phyloP scores from a whole-genome alignment of 2,329 filamentous ascomycete species.

The Xenosphaeropsis pyriputrescens region DNA sequence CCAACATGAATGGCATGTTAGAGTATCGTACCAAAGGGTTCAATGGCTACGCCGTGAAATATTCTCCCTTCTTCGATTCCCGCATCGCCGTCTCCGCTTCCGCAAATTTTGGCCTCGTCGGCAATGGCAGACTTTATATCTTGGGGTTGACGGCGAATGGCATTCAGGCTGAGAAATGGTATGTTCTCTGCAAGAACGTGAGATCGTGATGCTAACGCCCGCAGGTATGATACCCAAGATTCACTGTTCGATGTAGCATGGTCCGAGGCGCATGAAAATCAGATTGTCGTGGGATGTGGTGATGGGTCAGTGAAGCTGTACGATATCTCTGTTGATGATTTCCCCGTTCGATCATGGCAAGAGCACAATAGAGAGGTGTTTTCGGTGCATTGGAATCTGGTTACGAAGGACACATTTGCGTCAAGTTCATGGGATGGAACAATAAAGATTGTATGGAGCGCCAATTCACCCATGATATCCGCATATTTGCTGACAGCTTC shows the following conservation, averaged over 20 bases:
- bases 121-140: slow-evolving; percentile 82
- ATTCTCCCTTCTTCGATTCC: slow-evolving; percentile 96
- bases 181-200: slow-evolving; percentile 9
- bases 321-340: slow-evolving; percentile 65
- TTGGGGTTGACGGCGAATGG: slow-evolving; percentile 72
- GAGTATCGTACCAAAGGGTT: slow-evolving; percentile 88
- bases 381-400: slow-evolving; percentile 81
- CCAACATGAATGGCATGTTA: slow-evolving; percentile 44
- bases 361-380: slow-evolving; percentile 93
- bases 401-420: slow-evolving; percentile 80
- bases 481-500: slow-evolving; percentile 2
- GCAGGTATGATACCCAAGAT: slow-evolving; percentile 90
- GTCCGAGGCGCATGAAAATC: slow-evolving; percentile 94
- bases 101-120: slow-evolving; percentile 94
- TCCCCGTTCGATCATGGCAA: slow-evolving; percentile 81
- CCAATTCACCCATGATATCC: not conserved
- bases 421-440: slow-evolving; percentile 94
- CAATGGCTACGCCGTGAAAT: slow-evolving; percentile 95
- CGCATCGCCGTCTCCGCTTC: slow-evolving; percentile 79
- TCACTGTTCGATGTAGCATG: slow-evolving; percentile 89
- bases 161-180: slow-evolving; percentile 75
- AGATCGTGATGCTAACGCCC: not conserved
- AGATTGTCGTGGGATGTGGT: slow-evolving; percentile 76
- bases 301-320: slow-evolving; percentile 94
- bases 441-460: slow-evolving; percentile 59